Base-by-base conservation (phyloP, 106 monocot species). In the Hemerocallis citrina region DNA sequence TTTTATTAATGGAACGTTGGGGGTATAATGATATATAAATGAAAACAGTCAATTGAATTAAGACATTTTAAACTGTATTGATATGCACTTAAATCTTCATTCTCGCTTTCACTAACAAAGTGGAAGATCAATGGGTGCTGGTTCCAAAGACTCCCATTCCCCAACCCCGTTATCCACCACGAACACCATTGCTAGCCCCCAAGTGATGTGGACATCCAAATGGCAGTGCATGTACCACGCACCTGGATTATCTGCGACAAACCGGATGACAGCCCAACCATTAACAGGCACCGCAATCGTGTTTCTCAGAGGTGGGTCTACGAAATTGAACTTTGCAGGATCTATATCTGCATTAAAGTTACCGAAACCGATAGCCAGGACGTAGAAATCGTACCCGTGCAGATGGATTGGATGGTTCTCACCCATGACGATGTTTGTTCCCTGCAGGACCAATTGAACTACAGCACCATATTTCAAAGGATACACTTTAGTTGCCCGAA, bases 161-260 rank as follows among this genome's bases (percentile, higher is more conserved):
- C 82, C 79, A 6, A 76, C 82, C 30, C 91, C 91, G 57, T 91
- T 69, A 28, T 82, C 82, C 38, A 91, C 91, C 29, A 86, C 36
- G 42, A 91, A 75, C 13, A 63, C 85, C 77, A 77, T 90, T 4
- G 73, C 73, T 46, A 90, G 45, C 2, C 90, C 90, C 76, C 90
- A 85, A 1, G 62, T 60, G 5, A 85, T 40, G 27, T 90, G 90
- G 3, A 75, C 64, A 43, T 85, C 89, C 15, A 89, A 36, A 29
- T 89, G 89, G 70, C 89, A 89, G 31, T 89, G 89, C 81, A 89
- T 61, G 5, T 85, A 22, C 89, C 89, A 85, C 5, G 69, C 60
- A 14, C 83, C 88, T 0, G 88, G 88, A 35, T 89, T 89, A 34
- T 89, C 62, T 0, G 88, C 88, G 25, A 50, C 33, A 65, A 88